Evolutionary conservation across 2,329 filamentous ascomycete genomes (phyloP), one percentile per base, ranked within the genome.

Genomic region (Fusarium sp.): DNA sequence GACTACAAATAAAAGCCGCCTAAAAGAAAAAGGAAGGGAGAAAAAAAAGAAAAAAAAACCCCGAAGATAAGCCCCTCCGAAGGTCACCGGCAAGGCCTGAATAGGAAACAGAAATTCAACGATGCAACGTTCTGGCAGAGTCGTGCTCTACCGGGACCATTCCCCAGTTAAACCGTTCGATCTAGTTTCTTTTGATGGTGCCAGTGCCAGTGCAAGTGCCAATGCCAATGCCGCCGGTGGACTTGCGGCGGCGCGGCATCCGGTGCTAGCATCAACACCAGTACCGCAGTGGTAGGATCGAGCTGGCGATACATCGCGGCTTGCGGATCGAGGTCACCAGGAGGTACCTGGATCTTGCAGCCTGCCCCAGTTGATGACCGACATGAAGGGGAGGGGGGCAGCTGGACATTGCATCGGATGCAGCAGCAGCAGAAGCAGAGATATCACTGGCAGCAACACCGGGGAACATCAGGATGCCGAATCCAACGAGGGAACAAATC

Each of bases 141-240:
- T 31, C 54, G 47, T 51, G 39, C 34, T 53, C 55, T 57, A 43
- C 37, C 62, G 31, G 54, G 53, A 28, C 53, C 53, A 65, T 62
- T 44, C 65, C 50, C 70, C 60, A 73, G 57, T 71, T 62, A 62
- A 65, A 71, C 54, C 66, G 60, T 72, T 68, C 71, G 61, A 72
- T 72, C 57, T 68, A 55, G 63, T 71, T 69, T 64, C 59, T 69
- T 71, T 65, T 71, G 69, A 64, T 69, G 67, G 64, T 69, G 57
- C 64, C 57, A 70, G 48, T 37, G 37, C 46, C 46, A 28, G 23
- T 16, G 31, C 28, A 15, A 27, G 31, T 47, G 27, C 44, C 27
- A 12, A 31, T 34, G 10, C 46, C 30, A 31, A 28, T 48, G 46
- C 46, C 46, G 62, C 52, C 39, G 37, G n/a, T 43, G 50, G 52